These are phyloP conservation scores for Microglena sp. DNA, from an alignment of 139 green algal species.

Conservation along the genomic window DNA sequence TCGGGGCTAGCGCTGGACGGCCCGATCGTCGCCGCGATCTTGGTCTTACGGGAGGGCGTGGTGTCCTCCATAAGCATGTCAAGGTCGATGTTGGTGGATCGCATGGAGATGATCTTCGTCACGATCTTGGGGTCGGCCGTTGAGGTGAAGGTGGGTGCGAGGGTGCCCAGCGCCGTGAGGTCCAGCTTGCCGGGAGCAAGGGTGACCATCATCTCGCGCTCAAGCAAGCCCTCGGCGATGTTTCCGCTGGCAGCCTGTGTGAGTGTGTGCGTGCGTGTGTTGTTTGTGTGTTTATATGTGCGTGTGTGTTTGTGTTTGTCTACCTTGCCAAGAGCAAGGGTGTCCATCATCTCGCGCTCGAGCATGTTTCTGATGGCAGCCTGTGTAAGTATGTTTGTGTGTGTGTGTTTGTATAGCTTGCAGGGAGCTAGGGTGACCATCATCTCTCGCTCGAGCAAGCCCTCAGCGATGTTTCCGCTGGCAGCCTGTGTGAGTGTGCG, in stretches of 20 bases:
- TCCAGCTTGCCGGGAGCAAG: slow-evolving; percentile 31
- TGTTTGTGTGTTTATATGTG: too few relatives aligned
- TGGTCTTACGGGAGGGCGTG: slow-evolving; percentile 41
- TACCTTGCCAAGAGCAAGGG: slow-evolving; percentile 30
- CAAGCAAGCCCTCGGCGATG: slow-evolving; percentile 7
- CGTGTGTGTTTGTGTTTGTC: too few relatives aligned
- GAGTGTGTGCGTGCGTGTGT: too few relatives aligned
- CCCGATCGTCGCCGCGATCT: slow-evolving; percentile 56
- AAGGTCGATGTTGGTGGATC: slow-evolving; percentile 41
- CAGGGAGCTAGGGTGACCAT: slow-evolving; percentile 41
- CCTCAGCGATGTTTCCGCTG: too few relatives aligned
- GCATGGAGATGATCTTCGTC: slow-evolving; percentile 38
- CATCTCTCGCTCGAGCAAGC: slow-evolving; percentile 26
- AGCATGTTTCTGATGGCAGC: too few relatives aligned
- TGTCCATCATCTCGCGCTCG: slow-evolving; percentile 38
- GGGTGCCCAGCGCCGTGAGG: slow-evolving; percentile 26
- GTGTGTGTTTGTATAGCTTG: too few relatives aligned
- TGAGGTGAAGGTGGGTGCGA: slow-evolving; percentile 18
- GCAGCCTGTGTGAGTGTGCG: too few relatives aligned
- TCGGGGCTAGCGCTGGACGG: slow-evolving; percentile 13
- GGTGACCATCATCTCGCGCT: slow-evolving; percentile 40
- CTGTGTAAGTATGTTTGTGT: too few relatives aligned
- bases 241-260: too few relatives aligned
- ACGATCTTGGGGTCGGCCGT: slow-evolving; percentile 23
- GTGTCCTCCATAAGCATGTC: slow-evolving; percentile 28